Percentiles rank a stretch among this genome's conserved stretches.
phyloP scores from a whole-genome alignment of 2,329 filamentous ascomycete genomes.

The Fusarium floridanum region DNA sequence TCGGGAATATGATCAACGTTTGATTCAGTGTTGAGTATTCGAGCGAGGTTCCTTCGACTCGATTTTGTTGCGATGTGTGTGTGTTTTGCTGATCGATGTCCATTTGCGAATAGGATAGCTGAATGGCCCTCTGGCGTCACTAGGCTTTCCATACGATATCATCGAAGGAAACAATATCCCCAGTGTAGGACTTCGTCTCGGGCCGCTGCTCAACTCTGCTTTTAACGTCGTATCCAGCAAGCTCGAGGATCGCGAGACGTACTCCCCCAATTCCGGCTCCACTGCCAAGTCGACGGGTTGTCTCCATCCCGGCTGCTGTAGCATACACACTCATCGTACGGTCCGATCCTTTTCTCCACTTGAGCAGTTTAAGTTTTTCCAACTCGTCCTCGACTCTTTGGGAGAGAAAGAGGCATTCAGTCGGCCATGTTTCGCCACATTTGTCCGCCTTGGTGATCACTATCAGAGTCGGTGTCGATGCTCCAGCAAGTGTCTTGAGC shows the following conservation, averaged over 20 bases:
- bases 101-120: background rate
- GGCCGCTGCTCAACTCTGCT: slow-evolving; percentile 52
- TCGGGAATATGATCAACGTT: background rate
- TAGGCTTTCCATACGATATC: slow-evolving; percentile 53
- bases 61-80: background rate
- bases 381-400: slow-evolving; percentile 47
- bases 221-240: slow-evolving; percentile 53
- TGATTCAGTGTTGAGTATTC: background rate
- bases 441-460: slow-evolving; percentile 72
- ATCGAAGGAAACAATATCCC: slow-evolving; percentile 55
- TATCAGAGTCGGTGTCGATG: slow-evolving; percentile 60
- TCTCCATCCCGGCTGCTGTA: slow-evolving; percentile 55
- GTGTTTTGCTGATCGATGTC: background rate
- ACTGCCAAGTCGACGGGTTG: slow-evolving; percentile 48
- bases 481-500: slow-evolving; percentile 60
- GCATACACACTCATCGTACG: slow-evolving; percentile 51
- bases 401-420: slow-evolving; percentile 45
- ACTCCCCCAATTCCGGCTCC: slow-evolving; percentile 57
- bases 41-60: background rate
- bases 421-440: slow-evolving; percentile 48
- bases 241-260: slow-evolving; percentile 55
- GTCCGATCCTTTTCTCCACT: slow-evolving; percentile 48
- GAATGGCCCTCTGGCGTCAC: background rate
- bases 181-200: slow-evolving; percentile 52
- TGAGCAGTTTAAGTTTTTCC: background rate